phyloP scores from a whole-genome alignment of 1,139 yeast genomes.

The Candida mesenterica region DNA sequence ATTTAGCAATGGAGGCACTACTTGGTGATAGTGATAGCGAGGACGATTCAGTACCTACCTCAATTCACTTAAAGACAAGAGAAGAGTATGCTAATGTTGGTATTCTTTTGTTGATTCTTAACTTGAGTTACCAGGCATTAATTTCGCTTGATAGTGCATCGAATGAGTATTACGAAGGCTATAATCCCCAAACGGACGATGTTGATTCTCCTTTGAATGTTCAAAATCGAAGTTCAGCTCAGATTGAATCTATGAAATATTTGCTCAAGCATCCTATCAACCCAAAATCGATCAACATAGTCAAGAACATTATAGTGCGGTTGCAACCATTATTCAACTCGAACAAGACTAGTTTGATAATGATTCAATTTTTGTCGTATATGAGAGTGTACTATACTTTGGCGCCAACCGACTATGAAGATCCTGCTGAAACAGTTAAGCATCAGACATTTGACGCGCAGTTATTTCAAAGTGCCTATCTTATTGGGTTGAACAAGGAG shows the following conservation, averaged over 20 bases:
- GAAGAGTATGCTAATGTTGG: conserved; percentile 37
- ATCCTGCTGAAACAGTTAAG: conserved; percentile 10
- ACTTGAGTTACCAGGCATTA: conserved; percentile 33
- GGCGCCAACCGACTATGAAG: conserved; percentile 10
- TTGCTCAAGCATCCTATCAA: conserved; percentile 6
- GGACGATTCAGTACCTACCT: conserved; percentile 20
- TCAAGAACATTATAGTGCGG: conserved; percentile 6
- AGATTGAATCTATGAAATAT: conserved; percentile 3
- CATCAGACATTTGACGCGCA: conserved; percentile 14
- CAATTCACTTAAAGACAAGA: conserved; percentile 26
- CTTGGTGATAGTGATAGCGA: conserved; percentile 25
- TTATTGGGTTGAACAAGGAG: conserved; percentile 18
- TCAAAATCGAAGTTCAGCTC: conserved; percentile 2
- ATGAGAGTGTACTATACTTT: conserved; percentile 8
- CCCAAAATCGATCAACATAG: conserved; percentile 3
- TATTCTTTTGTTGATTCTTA: conserved; percentile 26
- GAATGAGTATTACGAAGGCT: conserved; percentile 7
- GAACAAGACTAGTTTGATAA: conserved; percentile 7
- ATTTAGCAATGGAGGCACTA: conserved; percentile 18
- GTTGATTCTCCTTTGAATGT: conserved; percentile 4
- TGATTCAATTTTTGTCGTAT: conserved; percentile 9
- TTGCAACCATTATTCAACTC: conserved; percentile 7
- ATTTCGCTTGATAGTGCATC: conserved; percentile 15
- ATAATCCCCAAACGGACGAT: conserved; percentile 3
- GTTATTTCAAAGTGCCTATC: conserved; percentile 16